phyloP scores from a whole-genome alignment of 345 rosid genomes.

The Eucalyptus pumila region DNA sequence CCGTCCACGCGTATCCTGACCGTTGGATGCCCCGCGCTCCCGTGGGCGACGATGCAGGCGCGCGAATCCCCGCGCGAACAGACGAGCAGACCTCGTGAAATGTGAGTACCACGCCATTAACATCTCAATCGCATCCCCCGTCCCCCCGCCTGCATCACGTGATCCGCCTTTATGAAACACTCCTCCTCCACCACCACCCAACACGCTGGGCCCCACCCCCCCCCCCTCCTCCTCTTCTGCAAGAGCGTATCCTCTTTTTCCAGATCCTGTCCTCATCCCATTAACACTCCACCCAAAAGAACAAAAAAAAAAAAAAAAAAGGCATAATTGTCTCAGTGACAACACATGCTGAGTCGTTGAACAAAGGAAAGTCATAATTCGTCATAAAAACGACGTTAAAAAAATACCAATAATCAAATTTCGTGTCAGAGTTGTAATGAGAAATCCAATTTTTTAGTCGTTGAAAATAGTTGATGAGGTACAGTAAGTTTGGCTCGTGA shows the following conservation, averaged over 20 bases:
- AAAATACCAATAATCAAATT: neutral
- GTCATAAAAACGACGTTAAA: too few relatives aligned
- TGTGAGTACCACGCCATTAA: neutral
- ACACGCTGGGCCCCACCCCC: neutral
- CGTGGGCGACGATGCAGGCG: neutral
- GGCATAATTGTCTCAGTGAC: neutral
- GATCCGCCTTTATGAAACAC: neutral
- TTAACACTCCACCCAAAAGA: neutral
- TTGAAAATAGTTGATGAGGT: neutral
- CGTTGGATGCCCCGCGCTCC: neutral
- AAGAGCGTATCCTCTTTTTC: neutral
- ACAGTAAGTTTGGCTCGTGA: neutral
- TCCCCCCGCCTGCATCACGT: neutral
- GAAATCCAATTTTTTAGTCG: neutral
- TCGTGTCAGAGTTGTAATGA: neutral
- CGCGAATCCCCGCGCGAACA: neutral
- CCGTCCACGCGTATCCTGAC: neutral
- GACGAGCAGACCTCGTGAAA: neutral
- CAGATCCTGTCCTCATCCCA: neutral
- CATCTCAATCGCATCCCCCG: neutral
- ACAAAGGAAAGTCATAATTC: too few relatives aligned
- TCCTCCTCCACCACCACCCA: neutral
- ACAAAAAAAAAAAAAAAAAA: rapidly evolving
- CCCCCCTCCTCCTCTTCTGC: neutral
- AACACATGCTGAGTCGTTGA: neutral